Evolutionary conservation across 2,329 filamentous ascomycete genomes (phyloP).

Genomic region (Myriangium duriaei): DNA sequence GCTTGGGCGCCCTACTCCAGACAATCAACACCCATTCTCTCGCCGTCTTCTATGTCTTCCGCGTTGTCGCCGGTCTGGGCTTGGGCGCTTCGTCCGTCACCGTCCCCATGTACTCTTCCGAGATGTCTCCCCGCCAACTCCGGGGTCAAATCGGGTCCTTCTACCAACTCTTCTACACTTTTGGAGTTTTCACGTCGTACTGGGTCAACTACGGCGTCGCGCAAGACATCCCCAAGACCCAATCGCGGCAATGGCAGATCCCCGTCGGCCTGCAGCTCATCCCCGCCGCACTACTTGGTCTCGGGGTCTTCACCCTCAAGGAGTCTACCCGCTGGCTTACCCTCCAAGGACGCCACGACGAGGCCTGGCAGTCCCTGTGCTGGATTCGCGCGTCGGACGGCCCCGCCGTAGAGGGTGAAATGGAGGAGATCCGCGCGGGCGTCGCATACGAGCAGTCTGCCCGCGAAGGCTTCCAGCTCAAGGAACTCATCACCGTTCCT

Average conservation of each 20-base stretch:
- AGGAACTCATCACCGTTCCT: slow-evolving; percentile 32
- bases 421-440: slow-evolving; percentile 38
- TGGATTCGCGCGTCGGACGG: slow-evolving; percentile 38
- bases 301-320: slow-evolving; percentile 37
- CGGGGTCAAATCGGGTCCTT: slow-evolving; percentile 38
- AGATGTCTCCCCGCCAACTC: slow-evolving; percentile 33
- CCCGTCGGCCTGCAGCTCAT: slow-evolving; percentile 41
- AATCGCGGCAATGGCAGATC: slow-evolving; percentile 40
- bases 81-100: slow-evolving; percentile 36
- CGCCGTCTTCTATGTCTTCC: slow-evolving; percentile 33
- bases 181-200: slow-evolving; percentile 37
- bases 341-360: slow-evolving; percentile 30
- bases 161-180: slow-evolving; percentile 40
- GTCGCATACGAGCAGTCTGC: slow-evolving; percentile 35
- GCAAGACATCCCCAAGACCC: slow-evolving; percentile 23
- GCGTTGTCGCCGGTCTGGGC: slow-evolving; percentile 37
- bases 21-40: slow-evolving; percentile 35
- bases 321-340: slow-evolving; percentile 42
- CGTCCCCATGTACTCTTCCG: slow-evolving; percentile 29
- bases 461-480: slow-evolving; percentile 30
- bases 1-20: slow-evolving; percentile 32
- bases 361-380: slow-evolving; percentile 36
- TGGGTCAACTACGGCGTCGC: slow-evolving; percentile 41
- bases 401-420: slow-evolving; percentile 30
- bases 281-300: slow-evolving; percentile 34